Base-by-base conservation (phyloP, 78 protist species). In the Pigoraptor vietnamica region DNA sequence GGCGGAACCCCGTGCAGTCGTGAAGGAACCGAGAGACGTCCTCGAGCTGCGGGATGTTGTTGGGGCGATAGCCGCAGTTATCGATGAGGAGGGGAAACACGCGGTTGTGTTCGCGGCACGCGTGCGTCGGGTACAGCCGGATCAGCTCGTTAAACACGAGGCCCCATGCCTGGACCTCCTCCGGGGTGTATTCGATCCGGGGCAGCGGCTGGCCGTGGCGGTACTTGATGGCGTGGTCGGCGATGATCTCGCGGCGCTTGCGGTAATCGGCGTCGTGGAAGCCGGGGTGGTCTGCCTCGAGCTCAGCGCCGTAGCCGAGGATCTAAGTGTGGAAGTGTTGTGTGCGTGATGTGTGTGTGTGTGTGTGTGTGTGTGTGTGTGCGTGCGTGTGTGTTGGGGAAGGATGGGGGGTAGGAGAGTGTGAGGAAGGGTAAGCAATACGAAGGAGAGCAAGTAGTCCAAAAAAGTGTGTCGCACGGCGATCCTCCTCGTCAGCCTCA, bases 201-300 rank as follows among this genome's bases (percentile, higher is more conserved):
- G 98, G 98, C 0, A 97, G 48, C 48, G 91, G 87, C 33, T 93
- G 55, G 32, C 98, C 98, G 90, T 82, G 40, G 89, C 87, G 92
- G 91, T 94, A 96, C 40, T 83, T 35, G 36, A 87, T 33, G 23
- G 97, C 98, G 10, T 40, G 84, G 19, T n/a, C 90, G 23, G 97
- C 93, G 81, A 98, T 93, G 40, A 37, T 87, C 48, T 38, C 40
- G 90, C 98, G 93, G 38, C 99, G 94, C 55, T 48, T 92, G 37
- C 95, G 89, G 95, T 98, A 98, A 14, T 35, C 97, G n/a, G 79
- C 56, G 92, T 98, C 99, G 39, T 93, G 84, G 40, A 96, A 96
- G 81, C 98, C 98, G 14, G 98, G 98, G 86, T 97, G 98, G 88
- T 97, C 98, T 14, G 96, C 56, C 19, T 88, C 82, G 35, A 97